Base-by-base conservation (phyloP, 2,329 filamentous ascomycete genomes). In the Cercospora sesami region DNA sequence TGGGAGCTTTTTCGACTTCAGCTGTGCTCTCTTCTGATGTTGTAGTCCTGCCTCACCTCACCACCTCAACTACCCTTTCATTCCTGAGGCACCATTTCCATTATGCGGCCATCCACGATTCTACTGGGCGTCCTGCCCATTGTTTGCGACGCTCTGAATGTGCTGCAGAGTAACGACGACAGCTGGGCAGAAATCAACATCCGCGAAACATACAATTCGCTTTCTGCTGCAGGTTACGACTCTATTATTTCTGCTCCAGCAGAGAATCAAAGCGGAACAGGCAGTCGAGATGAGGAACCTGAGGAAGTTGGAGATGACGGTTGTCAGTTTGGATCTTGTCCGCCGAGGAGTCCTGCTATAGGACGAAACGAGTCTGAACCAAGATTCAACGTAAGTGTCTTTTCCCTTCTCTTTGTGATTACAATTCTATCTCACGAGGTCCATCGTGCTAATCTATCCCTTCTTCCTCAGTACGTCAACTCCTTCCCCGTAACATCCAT, bases 151-250 rank as follows among this genome's bases (percentile, higher is more conserved):
- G 72, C 69, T n/a, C 61, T 72, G 63, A 86, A 87, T 72, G 86
- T 90, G 73, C 75, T 92, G 64, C 86, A 89, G 66, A 85, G 85
- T 71, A 92, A 92, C 78, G 90, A 92, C 71, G 90, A 92, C 75
- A 90, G 90, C 36, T 92, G 90, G 90, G 88, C 89, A 5, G 90
- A 91, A 79, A 84, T 84, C 48, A 90, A 91, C 74, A 80, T 89
- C 60, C 85, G 90, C 16, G 82, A 83, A 0, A 80, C 91, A 62
- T 86, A 89, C 78, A 78, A 86, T 63, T 81, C 83, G 12, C 79
- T 92, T 48, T 83, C 79, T 9, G 78, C 78, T 1, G 83, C 85
- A 1, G 87, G 87, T 0, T 85, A 91, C 72, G 81, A 86, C 9
- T 87, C 88, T 8, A 81, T 91, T 9, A 81, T 92, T 5, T 90